Evolutionary conservation across 2,329 filamentous ascomycete genomes (phyloP), one percentile per base, ranked within the genome.

Genomic region (Fusarium papillatum): DNA sequence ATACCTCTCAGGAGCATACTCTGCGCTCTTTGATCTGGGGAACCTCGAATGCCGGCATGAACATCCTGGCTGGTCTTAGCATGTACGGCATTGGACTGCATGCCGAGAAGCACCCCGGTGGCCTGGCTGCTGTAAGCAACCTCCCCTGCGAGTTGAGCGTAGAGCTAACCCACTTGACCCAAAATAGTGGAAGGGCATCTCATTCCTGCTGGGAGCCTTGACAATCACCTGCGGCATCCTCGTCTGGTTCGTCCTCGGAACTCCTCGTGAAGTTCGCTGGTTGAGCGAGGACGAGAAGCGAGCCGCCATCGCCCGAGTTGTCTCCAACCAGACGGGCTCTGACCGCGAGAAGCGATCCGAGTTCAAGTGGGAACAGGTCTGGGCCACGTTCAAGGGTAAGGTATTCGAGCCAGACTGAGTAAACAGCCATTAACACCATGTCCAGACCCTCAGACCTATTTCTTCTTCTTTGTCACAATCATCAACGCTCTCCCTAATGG

Each of bases 391-490:
- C 70, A 79, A 76, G 50, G 79, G 72, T 71, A 76, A 43, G 69
- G 34, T 9, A 24, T 24, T 26, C 24, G 0, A 82, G 14, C 13
- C 29, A 34, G 14, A 29, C 19, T 3, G 29, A 55, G 6, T 5
- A n/a, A 34, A 55, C 17, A 3, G 10, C 10, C 6, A 2, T 10
- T 55, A 3, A 55, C 50, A 7, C n/a, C 22, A 0, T 36, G 22
- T 17, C 7, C 13, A 59, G 55, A 59, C 14, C 55, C 55, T 2
- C 55, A 59, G 22, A 59, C 55, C 34, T 59, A 83, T 59, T 83
- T 84, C 71, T 82, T 83, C 71, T 83, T 84, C 73, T 81, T 83
- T 68, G 76, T 81, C 8, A 81, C 80, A 7, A 81, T 83, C 57
- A 72, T 83, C 29, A 83, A 82, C 66, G 76, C 80, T 1, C 65